Evolutionary conservation across 257 asterid species (phyloP).

Genomic region (Solanum sparsipilum): DNA sequence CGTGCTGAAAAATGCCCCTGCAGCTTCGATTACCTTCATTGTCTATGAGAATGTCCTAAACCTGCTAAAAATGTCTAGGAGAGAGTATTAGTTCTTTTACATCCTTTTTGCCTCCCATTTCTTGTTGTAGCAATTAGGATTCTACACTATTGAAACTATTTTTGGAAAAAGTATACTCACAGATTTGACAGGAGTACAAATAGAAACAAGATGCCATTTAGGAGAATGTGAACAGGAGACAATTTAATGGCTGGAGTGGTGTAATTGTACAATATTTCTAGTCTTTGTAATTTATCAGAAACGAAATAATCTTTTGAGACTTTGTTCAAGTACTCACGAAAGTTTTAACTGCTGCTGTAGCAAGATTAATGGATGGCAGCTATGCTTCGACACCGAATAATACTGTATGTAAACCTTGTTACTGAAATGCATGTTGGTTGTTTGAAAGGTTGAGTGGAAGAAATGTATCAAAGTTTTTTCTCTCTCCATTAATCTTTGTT

Average conservation of each 20-base stretch:
- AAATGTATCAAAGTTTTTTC: background rate
- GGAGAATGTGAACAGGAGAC: background rate
- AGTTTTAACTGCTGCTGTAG: background rate
- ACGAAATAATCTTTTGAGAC: background rate
- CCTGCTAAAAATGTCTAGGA: too few relatives aligned
- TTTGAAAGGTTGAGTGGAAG: background rate
- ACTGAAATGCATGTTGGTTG: background rate
- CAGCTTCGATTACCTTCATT: too few relatives aligned
- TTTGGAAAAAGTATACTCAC: slow-evolving; percentile 12
- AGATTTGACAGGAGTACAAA: background rate
- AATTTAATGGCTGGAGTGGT: background rate
- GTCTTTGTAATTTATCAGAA: background rate
- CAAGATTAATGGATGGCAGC: background rate
- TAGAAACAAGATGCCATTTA: background rate
- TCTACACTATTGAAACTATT: slow-evolving; percentile 1
- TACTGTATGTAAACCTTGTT: background rate
- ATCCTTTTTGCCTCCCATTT: too few relatives aligned
- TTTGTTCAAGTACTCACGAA: background rate
- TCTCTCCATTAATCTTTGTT: background rate
- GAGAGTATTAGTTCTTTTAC: too few relatives aligned
- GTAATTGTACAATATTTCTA: background rate
- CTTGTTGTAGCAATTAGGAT: background rate
- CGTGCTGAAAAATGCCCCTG: too few relatives aligned
- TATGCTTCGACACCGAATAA: too few relatives aligned
- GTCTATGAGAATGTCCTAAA: too few relatives aligned